Percentiles rank a stretch among this genome's conserved stretches.
phyloP scores from a whole-genome alignment of 192 early-diverging fungal genomes.

The Gigaspora rosea region DNA sequence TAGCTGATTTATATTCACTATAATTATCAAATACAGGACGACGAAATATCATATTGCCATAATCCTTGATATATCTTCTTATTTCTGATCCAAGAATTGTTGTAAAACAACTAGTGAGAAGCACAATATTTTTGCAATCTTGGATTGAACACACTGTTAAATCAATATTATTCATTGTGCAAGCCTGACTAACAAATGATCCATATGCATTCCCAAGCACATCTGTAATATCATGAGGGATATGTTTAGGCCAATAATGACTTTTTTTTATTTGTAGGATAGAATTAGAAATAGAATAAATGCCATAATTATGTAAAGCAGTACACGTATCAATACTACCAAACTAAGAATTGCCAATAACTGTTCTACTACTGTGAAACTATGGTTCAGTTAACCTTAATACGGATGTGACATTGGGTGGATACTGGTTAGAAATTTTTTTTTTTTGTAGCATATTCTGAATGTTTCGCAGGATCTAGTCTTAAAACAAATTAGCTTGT shows the following conservation, averaged over 20 bases:
- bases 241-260: constrained; percentile 1
- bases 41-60: constrained; percentile 1
- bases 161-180: no score
- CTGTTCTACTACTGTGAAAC: background rate
- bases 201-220: no score
- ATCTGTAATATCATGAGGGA: constrained; percentile 2
- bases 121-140: no score
- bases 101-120: background rate
- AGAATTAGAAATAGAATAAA: no score
- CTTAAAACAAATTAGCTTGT: background rate
- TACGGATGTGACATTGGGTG: background rate
- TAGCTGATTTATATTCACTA: background rate
- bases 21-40: background rate
- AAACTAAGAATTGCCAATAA: background rate
- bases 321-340: background rate
- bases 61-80: constrained; percentile 7
- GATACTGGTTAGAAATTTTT: background rate
- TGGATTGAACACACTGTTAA: no score
- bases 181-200: no score
- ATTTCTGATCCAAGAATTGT: constrained; percentile 11
- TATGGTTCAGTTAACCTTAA: background rate
- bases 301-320: background rate
- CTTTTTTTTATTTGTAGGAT: background rate
- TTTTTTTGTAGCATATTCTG: background rate
- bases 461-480: background rate